phyloP scores from a whole-genome alignment of 129 eudicot genomes.

The Mikania micrantha region DNA sequence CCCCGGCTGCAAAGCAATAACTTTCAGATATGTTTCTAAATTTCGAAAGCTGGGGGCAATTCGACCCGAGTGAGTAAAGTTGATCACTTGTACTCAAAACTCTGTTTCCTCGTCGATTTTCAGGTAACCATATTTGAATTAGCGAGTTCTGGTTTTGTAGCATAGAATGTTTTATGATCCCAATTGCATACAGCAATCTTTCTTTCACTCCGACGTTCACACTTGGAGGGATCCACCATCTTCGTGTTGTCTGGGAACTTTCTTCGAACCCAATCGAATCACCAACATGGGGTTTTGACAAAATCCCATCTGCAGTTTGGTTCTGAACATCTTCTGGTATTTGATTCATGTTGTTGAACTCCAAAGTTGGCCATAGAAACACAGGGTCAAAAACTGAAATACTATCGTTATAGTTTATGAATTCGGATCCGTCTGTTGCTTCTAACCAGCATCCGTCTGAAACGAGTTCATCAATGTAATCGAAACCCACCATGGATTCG shows the following conservation, averaged over 20 bases:
- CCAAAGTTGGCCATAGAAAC: constrained; percentile 50
- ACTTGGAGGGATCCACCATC: constrained; percentile 74
- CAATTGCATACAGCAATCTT: constrained; percentile 47
- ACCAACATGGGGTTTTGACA: constrained; percentile 19
- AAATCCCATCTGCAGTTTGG: constrained; percentile 22
- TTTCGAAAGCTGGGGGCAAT: constrained; percentile 55
- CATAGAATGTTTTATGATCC: constrained; percentile 33
- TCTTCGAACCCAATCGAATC: constrained; percentile 23
- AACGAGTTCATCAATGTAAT: constrained; percentile 73
- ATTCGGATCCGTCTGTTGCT: constrained; percentile 59
- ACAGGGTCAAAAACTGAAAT: constrained; percentile 57
- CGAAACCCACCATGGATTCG: constrained; percentile 61
- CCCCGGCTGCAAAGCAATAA: constrained; percentile 52
- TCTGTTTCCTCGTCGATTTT: constrained; percentile 45
- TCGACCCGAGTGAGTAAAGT: constrained; percentile 54
- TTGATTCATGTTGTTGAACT: constrained; percentile 23
- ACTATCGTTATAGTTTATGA: constrained; percentile 37
- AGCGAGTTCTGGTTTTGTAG: constrained; percentile 47
- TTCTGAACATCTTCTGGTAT: constrained; percentile 27
- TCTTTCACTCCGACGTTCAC: constrained; percentile 45
- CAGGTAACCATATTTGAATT: constrained; percentile 85
- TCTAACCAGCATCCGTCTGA: constrained; percentile 87
- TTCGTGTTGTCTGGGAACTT: constrained; percentile 31
- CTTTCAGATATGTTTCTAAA: constrained; percentile 60
- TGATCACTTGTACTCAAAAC: constrained; percentile 56